Evolutionary conservation across 495 filamentous ascomycete species (phyloP), one percentile per base, ranked within the genome.

Genomic region (Neurospora sp.): DNA sequence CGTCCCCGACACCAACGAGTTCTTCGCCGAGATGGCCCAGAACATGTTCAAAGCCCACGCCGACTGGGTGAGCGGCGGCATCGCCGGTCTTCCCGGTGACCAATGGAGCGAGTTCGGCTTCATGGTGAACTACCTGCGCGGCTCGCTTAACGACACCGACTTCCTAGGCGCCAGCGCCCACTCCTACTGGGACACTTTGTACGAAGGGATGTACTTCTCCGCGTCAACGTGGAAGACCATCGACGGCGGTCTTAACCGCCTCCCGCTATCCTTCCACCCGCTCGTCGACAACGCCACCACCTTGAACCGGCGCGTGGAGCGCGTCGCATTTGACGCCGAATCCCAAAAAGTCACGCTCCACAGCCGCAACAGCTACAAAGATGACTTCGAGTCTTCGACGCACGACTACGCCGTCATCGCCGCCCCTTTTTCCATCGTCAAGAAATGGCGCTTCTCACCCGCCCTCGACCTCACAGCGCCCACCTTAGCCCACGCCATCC

Each of bases 21-120:
- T 78, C 11, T 79, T 87, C 61, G 79, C 80, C 5, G 79, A 82
- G 5, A 77, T 88, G 40, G 87, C 87, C 1, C 80, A 79, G 4
- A 92, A 92, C 78, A 85, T 90, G 80, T 92, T 87, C 79, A 83
- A 85, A 39, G 90, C 89, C 0, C 89, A 93, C 78, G 90, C 88
- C 71, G 78, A 87, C 35, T 85, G 76, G 70, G n/a, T 40, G 74
- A 75, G 70, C 2, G 79, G 78, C 40, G 82, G 82, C 14, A 76
- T 82, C 2, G 75, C 76, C 27, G 82, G 81, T 3, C 77, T 84
- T 5, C 77, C 76, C 4, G 81, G 82, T 18, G 82, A 83, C 61
- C 77, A 85, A 75, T 91, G 85, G 84, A 90, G 88, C 18, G 91
- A 92, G 74, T 87, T 86, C 27, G 88, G 80, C 1, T 92, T 89